These are phyloP conservation scores for Cardamine chenopodiifolia DNA, from an alignment of 345 rosid genomes.

Conservation along the genomic window DNA sequence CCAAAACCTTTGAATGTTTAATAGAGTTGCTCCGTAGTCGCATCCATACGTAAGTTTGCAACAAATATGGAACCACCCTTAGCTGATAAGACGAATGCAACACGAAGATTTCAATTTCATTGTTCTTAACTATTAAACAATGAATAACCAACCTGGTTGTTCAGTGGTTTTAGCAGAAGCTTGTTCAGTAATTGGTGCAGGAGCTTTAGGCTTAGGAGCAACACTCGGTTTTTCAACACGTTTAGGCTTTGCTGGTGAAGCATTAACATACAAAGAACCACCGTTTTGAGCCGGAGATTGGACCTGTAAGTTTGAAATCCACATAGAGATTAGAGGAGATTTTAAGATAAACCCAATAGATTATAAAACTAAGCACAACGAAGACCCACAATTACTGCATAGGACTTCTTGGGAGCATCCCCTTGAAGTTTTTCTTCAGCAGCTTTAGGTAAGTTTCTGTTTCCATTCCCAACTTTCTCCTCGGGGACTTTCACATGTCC, in stretches of 20 bases:
- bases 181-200: not conserved
- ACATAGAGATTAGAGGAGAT: constrained; percentile 10
- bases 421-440: constrained; percentile 31
- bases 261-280: constrained; percentile 8
- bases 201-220: constrained; percentile 20
- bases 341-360: not conserved
- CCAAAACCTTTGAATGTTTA: constrained; percentile 37
- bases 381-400: constrained; percentile 35
- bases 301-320: constrained; percentile 6
- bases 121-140: not conserved
- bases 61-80: constrained; percentile 33
- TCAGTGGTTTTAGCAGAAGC: constrained; percentile 12
- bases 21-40: constrained; percentile 28
- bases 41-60: constrained; percentile 41
- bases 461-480: constrained; percentile 11
- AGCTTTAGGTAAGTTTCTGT: constrained; percentile 17
- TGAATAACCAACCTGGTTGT: not conserved
- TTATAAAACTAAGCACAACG: not conserved
- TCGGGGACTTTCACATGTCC: not conserved
- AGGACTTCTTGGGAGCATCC: constrained; percentile 29
- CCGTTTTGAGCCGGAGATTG: constrained; percentile 20
- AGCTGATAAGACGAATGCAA: not conserved
- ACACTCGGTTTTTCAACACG: constrained; percentile 16
- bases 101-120: not conserved
- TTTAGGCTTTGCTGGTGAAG: constrained; percentile 25